These are phyloP conservation scores for Murraya paniculata DNA, from an alignment of 345 rosid species.

Conservation along the genomic window DNA sequence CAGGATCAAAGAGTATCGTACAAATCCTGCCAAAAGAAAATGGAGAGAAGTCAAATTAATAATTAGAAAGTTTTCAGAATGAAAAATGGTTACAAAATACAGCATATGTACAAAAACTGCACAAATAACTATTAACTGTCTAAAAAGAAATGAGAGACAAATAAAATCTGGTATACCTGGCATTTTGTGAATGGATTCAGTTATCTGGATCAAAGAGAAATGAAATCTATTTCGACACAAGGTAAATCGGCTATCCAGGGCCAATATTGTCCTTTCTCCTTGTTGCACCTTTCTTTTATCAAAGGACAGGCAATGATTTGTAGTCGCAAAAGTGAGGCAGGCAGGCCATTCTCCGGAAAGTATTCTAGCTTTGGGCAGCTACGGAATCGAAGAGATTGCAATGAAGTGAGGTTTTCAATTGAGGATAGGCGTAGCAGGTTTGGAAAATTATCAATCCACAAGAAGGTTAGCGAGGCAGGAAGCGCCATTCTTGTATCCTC, in stretches of 20 bases:
- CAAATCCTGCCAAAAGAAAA: neutral
- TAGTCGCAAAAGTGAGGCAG: conserved; percentile 13
- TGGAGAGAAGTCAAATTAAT: neutral
- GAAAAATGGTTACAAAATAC: neutral
- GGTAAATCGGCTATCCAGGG: conserved; percentile 11
- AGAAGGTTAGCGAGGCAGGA: neutral
- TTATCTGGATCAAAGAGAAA: neutral
- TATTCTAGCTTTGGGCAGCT: conserved; percentile 17
- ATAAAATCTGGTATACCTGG: no score
- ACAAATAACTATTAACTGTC: no score
- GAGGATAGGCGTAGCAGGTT: neutral
- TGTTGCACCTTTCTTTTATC: conserved; percentile 16
- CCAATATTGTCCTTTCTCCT: conserved; percentile 10
- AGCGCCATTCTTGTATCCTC: neutral
- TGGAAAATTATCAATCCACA: neutral
- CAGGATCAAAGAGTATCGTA: no score
- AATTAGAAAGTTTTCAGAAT: neutral
- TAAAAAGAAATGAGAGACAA: no score
- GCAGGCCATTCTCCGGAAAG: conserved; percentile 12
- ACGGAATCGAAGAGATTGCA: conserved; percentile 3
- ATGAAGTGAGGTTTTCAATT: conserved; percentile 15
- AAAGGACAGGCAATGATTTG: conserved; percentile 13
- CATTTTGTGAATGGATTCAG: neutral
- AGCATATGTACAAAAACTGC: neutral
- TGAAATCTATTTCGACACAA: neutral